Evolutionary conservation across 176 grass and related monocot genomes (phyloP).

Genomic region (bread wheat (Triticum aestivum)): DNA sequence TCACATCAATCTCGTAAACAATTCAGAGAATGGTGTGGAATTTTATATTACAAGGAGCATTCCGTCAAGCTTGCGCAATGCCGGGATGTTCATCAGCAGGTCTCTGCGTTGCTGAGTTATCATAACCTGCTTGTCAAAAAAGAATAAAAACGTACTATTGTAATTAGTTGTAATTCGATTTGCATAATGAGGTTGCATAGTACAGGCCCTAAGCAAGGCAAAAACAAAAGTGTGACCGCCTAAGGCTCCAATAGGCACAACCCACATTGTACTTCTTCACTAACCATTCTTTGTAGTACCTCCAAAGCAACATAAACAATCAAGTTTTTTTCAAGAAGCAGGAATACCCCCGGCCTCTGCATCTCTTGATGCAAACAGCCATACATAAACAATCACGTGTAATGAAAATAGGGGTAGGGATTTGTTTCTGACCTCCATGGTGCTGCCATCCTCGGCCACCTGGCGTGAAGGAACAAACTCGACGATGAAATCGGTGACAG

Average conservation of each 20-base stretch:
- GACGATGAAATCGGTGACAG: constrained; percentile 75
- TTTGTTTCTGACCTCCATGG: constrained; percentile 57
- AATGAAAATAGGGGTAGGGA: not conserved
- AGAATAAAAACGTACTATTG: not conserved
- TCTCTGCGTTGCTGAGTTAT: constrained; percentile 78
- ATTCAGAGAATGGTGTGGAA: not conserved
- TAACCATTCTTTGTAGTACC: no score
- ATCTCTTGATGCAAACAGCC: no score
- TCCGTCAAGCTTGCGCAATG: constrained; percentile 69
- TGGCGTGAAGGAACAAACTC: constrained; percentile 80
- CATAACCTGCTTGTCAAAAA: constrained; percentile 58
- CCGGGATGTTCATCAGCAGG: constrained; percentile 86
- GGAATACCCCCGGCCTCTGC: no score
- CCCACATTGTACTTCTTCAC: no score
- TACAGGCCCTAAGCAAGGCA: no score
- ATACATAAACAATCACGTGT: no score
- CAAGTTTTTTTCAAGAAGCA: not conserved
- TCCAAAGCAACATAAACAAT: not conserved
- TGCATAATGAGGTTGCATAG: not conserved
- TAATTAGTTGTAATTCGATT: not conserved
- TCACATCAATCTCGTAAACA: not conserved
- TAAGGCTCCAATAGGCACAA: no score
- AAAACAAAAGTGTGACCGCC: no score
- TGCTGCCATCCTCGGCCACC: constrained; percentile 54
- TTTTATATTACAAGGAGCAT: constrained; percentile 80